Percentiles rank a stretch among this genome's conserved stretches.
phyloP scores from a whole-genome alignment of 768 basidiomycete species.

The Panaeolus papilionaceus region DNA sequence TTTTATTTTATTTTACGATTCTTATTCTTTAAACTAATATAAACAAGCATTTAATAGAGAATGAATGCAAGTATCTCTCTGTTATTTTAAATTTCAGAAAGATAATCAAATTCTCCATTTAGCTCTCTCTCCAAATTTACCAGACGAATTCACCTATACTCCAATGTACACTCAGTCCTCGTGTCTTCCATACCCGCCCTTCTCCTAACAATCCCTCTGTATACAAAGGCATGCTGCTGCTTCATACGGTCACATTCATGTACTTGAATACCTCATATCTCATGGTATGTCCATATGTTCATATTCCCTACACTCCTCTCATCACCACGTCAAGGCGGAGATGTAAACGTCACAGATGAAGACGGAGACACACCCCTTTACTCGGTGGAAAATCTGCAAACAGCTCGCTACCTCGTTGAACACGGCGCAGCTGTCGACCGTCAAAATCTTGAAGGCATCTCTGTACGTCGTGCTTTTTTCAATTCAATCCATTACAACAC shows the following conservation, averaged over 20 bases:
- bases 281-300: constrained; percentile 49
- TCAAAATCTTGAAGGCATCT: constrained; percentile 75
- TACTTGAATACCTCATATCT: constrained; percentile 81
- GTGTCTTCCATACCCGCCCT: constrained; percentile 23
- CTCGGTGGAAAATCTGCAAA: constrained; percentile 83
- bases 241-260: constrained; percentile 82
- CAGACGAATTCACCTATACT: constrained; percentile 79
- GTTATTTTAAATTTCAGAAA: constrained; percentile 31
- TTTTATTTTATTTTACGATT: constrained; percentile 26
- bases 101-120: constrained; percentile 40
- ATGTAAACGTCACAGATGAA: constrained; percentile 84
- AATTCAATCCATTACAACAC: constrained; percentile 16
- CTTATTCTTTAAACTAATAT: constrained; percentile 16
- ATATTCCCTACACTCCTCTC: constrained; percentile 20
- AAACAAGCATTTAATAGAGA: constrained; percentile 64
- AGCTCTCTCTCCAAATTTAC: constrained; percentile 73
- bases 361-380: constrained; percentile 95
- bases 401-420: constrained; percentile 79
- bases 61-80: constrained; percentile 52
- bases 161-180: constrained; percentile 60
- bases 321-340: constrained; percentile 61
- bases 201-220: constrained; percentile 22
- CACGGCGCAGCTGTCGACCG: constrained; percentile 72
- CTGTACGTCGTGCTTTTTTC: constrained; percentile 54
- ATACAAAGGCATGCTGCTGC: constrained; percentile 86